Conservation (phyloP, 2,329 filamentous ascomycete genomes). For the Sporothrix phasma region DNA sequence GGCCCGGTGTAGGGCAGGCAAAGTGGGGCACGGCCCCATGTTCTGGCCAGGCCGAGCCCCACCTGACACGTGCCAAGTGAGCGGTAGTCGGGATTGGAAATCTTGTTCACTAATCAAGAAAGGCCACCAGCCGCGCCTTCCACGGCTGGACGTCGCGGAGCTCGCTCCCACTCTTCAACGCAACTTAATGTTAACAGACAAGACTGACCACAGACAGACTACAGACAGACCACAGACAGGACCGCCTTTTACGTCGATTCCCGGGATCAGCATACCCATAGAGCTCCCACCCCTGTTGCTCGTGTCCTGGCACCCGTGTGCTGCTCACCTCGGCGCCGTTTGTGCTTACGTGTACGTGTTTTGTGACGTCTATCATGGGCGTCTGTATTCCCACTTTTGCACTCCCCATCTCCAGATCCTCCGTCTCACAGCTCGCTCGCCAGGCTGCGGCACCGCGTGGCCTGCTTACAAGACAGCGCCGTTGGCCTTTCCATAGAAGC, state of each 20-base stretch:
- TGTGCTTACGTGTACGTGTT: too few relatives aligned
- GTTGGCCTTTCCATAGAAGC: neutral
- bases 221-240: too few relatives aligned
- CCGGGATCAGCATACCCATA: too few relatives aligned
- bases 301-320: too few relatives aligned
- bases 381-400: too few relatives aligned
- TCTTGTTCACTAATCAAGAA: conserved; percentile 11
- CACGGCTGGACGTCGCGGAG: neutral
- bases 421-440: neutral
- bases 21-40: neutral
- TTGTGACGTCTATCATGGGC: too few relatives aligned
- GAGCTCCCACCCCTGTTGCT: too few relatives aligned
- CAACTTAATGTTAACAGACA: neutral
- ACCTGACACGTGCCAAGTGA: neutral
- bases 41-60: neutral
- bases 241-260: too few relatives aligned
- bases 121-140: neutral
- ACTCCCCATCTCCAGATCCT: too few relatives aligned
- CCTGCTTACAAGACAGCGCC: neutral
- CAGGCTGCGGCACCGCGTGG: neutral
- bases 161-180: neutral
- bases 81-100: neutral
- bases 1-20: neutral
- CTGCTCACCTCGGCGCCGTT: too few relatives aligned
- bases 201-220: too few relatives aligned